Conservation (phyloP, 768 basidiomycete genomes). For the Mycena sanguinolenta region DNA sequence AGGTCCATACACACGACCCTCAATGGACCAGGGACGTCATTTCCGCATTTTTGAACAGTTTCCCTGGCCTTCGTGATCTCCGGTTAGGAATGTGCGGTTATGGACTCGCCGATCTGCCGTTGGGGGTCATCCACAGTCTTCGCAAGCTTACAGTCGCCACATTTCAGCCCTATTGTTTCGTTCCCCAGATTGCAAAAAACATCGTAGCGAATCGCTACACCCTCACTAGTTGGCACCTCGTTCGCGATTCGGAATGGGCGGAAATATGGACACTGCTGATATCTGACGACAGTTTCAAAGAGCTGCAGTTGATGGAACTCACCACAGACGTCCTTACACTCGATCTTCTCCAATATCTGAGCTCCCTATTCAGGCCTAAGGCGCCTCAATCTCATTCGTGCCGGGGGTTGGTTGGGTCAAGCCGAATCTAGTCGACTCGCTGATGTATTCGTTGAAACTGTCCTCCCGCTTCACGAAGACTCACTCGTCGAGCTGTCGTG, state of each 20-base stretch:
- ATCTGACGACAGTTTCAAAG: neutral
- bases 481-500: neutral
- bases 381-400: neutral
- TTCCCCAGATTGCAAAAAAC: neutral
- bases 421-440: neutral
- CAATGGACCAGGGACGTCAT: neutral
- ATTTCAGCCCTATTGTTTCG: neutral
- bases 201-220: neutral
- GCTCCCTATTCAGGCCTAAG: neutral
- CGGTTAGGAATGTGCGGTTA: neutral
- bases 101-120: neutral
- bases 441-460: neutral
- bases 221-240: neutral
- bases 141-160: neutral
- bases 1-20: neutral
- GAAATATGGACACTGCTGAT: neutral
- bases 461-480: neutral
- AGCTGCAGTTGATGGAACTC: neutral
- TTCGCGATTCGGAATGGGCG: neutral
- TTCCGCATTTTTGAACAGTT: neutral
- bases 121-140: neutral
- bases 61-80: neutral
- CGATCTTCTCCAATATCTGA: neutral
- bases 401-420: neutral
- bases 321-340: neutral